Conservation (phyloP, 1,139 yeast species). For the Candida tropicalis region DNA sequence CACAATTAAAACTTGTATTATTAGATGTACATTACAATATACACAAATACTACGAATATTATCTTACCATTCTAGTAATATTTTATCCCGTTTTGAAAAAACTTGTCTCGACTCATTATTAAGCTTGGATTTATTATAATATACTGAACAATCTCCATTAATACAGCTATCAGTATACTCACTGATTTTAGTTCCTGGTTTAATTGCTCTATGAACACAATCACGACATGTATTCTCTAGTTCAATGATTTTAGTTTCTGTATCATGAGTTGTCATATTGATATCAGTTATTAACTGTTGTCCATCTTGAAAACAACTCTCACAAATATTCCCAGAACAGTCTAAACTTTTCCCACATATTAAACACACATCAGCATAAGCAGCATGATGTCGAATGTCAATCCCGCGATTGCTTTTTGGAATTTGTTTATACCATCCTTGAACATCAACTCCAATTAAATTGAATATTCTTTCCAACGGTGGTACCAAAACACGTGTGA, state of each 20-base stretch:
- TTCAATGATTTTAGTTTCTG: constrained; percentile 14
- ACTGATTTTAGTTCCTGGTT: constrained; percentile 17
- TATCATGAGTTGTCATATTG: constrained; percentile 20
- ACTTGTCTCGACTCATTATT: constrained; percentile 14
- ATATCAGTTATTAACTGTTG: constrained; percentile 23
- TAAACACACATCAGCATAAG: constrained; percentile 25
- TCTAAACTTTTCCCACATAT: constrained; percentile 25
- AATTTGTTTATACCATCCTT: constrained; percentile 76
- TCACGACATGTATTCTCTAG: constrained; percentile 25
- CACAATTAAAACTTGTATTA: background rate
- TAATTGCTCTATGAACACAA: constrained; percentile 28
- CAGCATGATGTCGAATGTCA: background rate
- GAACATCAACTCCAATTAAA: constrained; percentile 78
- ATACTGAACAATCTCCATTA: constrained; percentile 34
- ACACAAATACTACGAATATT: background rate
- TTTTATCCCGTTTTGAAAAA: constrained; percentile 11
- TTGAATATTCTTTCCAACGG: constrained; percentile 86
- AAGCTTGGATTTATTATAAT: constrained; percentile 17
- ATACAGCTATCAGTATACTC: constrained; percentile 24
- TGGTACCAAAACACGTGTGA: constrained; percentile 79
- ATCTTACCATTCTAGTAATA: constrained; percentile 16
- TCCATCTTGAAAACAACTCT: constrained; percentile 23
- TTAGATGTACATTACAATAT: background rate
- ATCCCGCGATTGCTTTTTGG: constrained; percentile 35
- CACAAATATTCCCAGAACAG: constrained; percentile 22